Evolutionary conservation across 257 asterid species (phyloP).

Genomic region (Solanum etuberosum): DNA sequence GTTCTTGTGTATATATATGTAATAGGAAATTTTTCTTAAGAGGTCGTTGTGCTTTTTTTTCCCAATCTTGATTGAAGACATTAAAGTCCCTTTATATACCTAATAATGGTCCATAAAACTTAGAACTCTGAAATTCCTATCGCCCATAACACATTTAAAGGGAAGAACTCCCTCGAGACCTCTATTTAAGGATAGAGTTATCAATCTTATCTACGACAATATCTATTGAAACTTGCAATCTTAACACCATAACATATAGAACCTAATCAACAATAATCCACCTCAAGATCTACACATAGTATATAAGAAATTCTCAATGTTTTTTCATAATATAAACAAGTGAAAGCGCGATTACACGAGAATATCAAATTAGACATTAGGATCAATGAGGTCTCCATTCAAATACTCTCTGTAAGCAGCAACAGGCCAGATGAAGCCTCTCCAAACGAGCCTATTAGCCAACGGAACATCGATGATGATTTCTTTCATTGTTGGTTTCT

Average conservation of each 20-base stretch:
- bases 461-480: constrained; percentile 91
- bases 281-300: neutral
- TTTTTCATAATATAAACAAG: neutral
- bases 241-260: neutral
- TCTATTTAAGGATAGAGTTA: neutral
- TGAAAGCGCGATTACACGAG: neutral
- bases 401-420: constrained; percentile 92
- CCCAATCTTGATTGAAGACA: neutral
- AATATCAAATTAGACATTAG: constrained; percentile 35
- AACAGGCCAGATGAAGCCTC: constrained; percentile 95
- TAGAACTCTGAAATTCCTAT: neutral
- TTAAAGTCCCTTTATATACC: neutral
- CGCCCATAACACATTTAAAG: neutral
- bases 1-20: neutral
- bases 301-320: neutral
- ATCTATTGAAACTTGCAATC: neutral
- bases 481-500: constrained; percentile 87
- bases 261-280: neutral
- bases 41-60: neutral
- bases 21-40: neutral
- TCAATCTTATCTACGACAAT: neutral
- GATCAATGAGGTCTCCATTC: constrained; percentile 88
- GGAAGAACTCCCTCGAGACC: neutral
- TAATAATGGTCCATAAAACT: neutral
- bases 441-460: constrained; percentile 66